Percentiles rank a stretch among this genome's conserved stretches.
phyloP scores from a whole-genome alignment of 108 stramenopile species.

The Schizochytrium sp. region DNA sequence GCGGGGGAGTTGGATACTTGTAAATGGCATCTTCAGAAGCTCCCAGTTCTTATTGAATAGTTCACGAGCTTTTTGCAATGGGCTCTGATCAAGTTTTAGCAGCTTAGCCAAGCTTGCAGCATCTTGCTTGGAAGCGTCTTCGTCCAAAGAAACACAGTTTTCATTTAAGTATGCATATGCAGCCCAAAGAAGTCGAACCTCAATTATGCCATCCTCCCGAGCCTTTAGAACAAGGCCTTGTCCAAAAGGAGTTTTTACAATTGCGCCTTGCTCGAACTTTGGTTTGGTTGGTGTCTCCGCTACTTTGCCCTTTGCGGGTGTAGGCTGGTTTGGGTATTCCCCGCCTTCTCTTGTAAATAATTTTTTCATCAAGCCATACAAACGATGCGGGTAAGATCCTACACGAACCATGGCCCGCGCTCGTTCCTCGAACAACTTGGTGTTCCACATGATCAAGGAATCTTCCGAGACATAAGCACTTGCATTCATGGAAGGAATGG shows the following conservation, averaged over 20 bases:
- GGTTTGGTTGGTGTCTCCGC: not conserved
- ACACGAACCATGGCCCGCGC: conserved; percentile 8
- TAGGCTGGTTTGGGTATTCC: not conserved
- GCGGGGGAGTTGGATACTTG: not conserved
- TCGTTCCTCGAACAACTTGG: conserved; percentile 8
- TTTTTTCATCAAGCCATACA: conserved; percentile 17
- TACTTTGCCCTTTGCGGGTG: not conserved
- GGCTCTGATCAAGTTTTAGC: not conserved
- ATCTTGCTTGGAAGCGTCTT: not conserved
- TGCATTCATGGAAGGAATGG: conserved; percentile 35
- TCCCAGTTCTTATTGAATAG: conserved; percentile 26
- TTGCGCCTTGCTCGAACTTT: not conserved
- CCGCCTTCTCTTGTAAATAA: conserved; percentile 22
- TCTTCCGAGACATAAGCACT: conserved; percentile 15
- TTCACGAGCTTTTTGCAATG: conserved; percentile 46
- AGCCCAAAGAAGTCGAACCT: not conserved
- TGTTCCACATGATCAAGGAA: conserved; percentile 37
- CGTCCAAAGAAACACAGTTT: not conserved
- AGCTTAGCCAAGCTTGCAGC: not conserved
- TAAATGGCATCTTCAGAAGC: conserved; percentile 42
- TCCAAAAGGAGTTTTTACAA: conserved; percentile 17
- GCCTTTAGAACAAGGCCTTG: not conserved
- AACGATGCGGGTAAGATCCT: conserved; percentile 16
- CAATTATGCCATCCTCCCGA: not conserved
- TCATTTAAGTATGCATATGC: not conserved